Base-by-base conservation (phyloP, 257 asterid species). In the Scutellaria baicalensis region DNA sequence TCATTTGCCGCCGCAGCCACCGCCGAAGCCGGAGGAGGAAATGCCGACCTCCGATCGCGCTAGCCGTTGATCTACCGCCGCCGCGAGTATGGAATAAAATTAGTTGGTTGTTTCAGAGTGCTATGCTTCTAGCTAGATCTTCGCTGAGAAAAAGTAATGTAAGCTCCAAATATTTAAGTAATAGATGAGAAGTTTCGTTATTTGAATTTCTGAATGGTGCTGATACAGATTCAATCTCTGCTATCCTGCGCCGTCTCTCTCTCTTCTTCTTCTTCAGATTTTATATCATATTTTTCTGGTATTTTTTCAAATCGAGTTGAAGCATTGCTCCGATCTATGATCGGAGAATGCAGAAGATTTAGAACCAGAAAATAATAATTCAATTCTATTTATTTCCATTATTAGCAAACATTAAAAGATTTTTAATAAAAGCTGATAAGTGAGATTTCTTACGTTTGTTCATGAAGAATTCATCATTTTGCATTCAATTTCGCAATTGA, bases 1-100 rank as follows among this genome's bases (percentile, higher is more conserved):
- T 59, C 79, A 81, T 13, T 45, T 79, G 66, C 88, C 88, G 44
- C 84, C 87, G 16, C 77, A 75, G 56, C 79, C 81, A 5, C 91
- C 85, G 68, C 73, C 79, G 14, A 85, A 85, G 80, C 31, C 84
- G 20, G 71, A 75, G 62, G 95, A 77, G 72, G 77, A 77, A 75
- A 73, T 50, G 80, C 77, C 70, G 67, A 39, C 23, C 16, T 33
- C 73, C 71, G 80, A 65, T 58, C 77, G 65, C 9, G 27, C 70
- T 47, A 62, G 52, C 56, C 60, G 42, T 17, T 20, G 55, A 57
- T 49, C 23, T 51, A 43, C 77, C 60, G 76, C 51, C 38, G 75
- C 58, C 64, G 39, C 76, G 2, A 73, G 73, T 57, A 70, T 77
- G 73, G 43, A 76, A 75, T 71, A 77, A 81, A 57, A 67, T 55